Evolutionary conservation across 1,284 basidiomycete species (phyloP).

Genomic region (Tylopilus sp.): DNA sequence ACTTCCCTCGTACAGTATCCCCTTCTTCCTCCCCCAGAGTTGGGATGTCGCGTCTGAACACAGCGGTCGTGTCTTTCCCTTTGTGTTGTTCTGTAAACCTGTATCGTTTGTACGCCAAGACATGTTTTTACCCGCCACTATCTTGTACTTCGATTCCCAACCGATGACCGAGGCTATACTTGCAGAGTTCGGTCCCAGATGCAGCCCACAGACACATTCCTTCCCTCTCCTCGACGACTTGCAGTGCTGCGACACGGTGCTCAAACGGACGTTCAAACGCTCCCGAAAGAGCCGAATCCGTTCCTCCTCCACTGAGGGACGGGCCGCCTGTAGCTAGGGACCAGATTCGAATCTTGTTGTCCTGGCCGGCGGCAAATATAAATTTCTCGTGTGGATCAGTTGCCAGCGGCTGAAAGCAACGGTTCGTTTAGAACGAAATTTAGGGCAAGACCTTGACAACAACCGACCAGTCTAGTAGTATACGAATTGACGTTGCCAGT

Average conservation of each 20-base stretch:
- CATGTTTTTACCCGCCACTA: constrained; percentile 1
- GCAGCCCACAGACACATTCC: constrained; percentile 43
- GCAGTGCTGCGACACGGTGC: constrained; percentile 41
- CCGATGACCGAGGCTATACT: constrained; percentile 41
- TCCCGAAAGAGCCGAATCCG: constrained; percentile 5
- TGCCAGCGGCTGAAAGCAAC: constrained; percentile 48
- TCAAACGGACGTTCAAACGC: constrained; percentile 38
- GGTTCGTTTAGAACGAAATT: not conserved
- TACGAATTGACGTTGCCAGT: constrained; percentile 54
- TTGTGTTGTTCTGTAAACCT: constrained; percentile 12
- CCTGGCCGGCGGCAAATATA: constrained; percentile 69
- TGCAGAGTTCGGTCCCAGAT: constrained; percentile 37
- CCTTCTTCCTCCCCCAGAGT: not conserved
- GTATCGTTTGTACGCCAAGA: constrained; percentile 9
- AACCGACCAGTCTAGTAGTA: constrained; percentile 47
- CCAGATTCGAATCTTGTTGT: constrained; percentile 61
- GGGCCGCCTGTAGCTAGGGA: constrained; percentile 50
- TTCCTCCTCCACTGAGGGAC: constrained; percentile 28
- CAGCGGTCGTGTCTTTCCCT: not conserved
- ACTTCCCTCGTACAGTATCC: not conserved
- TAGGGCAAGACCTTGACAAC: not conserved
- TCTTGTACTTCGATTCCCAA: constrained; percentile 1
- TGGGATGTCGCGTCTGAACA: not conserved
- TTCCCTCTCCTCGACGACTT: constrained; percentile 38
- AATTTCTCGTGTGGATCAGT: constrained; percentile 58